These are phyloP conservation scores for Smallanthus sonchifolius DNA, from an alignment of 129 eudicot genomes.

Conservation along the genomic window DNA sequence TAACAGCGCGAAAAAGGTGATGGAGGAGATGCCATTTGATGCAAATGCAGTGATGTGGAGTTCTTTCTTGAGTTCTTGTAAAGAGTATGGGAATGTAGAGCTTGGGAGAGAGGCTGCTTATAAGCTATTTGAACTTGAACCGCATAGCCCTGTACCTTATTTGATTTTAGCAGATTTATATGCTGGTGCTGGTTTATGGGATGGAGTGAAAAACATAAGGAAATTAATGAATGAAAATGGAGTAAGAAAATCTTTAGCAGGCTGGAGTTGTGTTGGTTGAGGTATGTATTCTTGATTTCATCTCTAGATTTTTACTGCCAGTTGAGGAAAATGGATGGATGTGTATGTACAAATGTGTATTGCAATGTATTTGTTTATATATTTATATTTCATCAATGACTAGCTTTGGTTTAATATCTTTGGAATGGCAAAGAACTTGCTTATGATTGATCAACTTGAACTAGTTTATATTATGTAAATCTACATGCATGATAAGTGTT, in stretches of 20 bases:
- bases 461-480: not conserved
- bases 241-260: conserved; percentile 27
- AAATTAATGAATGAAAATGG: conserved; percentile 37
- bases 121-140: conserved; percentile 37
- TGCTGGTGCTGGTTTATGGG: conserved; percentile 46
- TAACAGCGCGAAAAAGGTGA: conserved; percentile 32
- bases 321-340: not conserved
- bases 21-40: conserved; percentile 42
- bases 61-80: conserved; percentile 47
- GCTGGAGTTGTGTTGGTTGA: conserved; percentile 48
- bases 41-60: conserved; percentile 48
- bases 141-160: conserved; percentile 41
- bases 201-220: conserved; percentile 29
- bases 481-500: not conserved
- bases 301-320: not conserved
- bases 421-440: not conserved
- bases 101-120: conserved; percentile 39
- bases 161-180: conserved; percentile 32
- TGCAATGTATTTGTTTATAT: not conserved
- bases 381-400: not conserved
- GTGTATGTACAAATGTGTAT: not conserved
- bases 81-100: conserved; percentile 44
- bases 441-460: not conserved
- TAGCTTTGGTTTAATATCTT: not conserved
- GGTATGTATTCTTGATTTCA: not conserved